phyloP scores from a whole-genome alignment of 768 basidiomycete genomes.

The Hebeloma cylindrosporum region DNA sequence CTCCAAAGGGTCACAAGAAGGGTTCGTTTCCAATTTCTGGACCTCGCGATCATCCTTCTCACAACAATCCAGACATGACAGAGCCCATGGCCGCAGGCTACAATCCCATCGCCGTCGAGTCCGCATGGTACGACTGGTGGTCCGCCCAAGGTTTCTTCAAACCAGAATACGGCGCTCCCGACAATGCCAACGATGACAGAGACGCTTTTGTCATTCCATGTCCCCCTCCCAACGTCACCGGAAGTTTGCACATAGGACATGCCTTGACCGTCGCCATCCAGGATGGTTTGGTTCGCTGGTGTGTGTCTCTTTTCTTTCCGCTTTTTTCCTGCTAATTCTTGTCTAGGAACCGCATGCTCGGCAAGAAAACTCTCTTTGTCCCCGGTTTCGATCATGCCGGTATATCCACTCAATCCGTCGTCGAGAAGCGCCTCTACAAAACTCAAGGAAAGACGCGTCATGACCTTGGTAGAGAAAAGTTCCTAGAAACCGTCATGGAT shows the following conservation, averaged over 20 bases:
- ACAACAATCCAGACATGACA: slow-evolving; percentile 61
- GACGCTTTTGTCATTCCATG: slow-evolving; percentile 77
- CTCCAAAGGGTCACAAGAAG: slow-evolving; percentile 92
- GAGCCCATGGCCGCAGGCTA: slow-evolving; percentile 90
- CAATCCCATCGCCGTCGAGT: slow-evolving; percentile 92
- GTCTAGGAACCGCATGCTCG: slow-evolving; percentile 91
- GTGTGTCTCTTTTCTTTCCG: slow-evolving; percentile 35
- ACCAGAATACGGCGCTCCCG: slow-evolving; percentile 53
- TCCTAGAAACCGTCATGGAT: slow-evolving; percentile 86
- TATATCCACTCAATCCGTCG: slow-evolving; percentile 97
- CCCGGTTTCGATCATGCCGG: slow-evolving; percentile 99
- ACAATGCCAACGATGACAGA: slow-evolving; percentile 58
- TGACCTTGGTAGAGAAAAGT: slow-evolving; percentile 92
- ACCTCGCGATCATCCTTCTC: slow-evolving; percentile 4
- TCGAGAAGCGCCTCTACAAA: slow-evolving; percentile 91
- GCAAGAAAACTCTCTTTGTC: slow-evolving; percentile 83
- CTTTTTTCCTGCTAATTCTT: slow-evolving; percentile 1
- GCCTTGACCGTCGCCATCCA: slow-evolving; percentile 91
- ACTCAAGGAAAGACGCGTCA: slow-evolving; percentile 79
- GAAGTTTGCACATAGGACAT: slow-evolving; percentile 93
- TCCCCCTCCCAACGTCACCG: slow-evolving; percentile 97
- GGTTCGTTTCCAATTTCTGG: slow-evolving; percentile 44
- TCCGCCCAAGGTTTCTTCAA: slow-evolving; percentile 85
- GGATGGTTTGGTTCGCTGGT: slow-evolving; percentile 89
- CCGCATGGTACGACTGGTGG: slow-evolving; percentile 99